Evolutionary conservation across 306 rosid genomes (phyloP).

Genomic region (Gynostemma pentaphyllum): DNA sequence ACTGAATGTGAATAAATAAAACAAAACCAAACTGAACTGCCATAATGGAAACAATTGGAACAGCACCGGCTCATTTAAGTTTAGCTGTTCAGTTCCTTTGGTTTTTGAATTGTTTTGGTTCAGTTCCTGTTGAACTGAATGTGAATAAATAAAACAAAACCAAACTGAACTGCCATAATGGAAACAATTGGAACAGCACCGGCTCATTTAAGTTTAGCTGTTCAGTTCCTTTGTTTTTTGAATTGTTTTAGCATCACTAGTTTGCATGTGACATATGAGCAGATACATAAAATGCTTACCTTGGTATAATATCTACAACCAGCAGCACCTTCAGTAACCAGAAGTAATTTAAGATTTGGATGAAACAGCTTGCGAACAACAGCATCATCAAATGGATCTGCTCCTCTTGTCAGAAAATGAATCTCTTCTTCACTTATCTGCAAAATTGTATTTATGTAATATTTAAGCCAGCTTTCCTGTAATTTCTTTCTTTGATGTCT

Average conservation of each 20-base stretch:
- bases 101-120: neutral
- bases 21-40: neutral
- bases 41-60: neutral
- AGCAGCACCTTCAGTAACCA: conserved; percentile 88
- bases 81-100: neutral
- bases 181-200: neutral
- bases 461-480: neutral
- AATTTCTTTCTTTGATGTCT: neutral
- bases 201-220: neutral
- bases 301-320: conserved; percentile 95
- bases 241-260: neutral
- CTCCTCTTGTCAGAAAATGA: conserved; percentile 72
- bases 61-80: neutral
- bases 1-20: no score
- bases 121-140: no score
- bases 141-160: no score
- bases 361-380: conserved; percentile 77
- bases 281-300: conserved; percentile 28
- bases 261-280: neutral
- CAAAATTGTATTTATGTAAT: conserved; percentile 8
- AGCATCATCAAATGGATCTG: conserved; percentile 70
- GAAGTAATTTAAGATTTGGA: conserved; percentile 71
- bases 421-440: conserved; percentile 91
- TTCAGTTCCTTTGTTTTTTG: neutral
- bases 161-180: neutral